Percentiles rank a stretch among this genome's conserved stretches.
phyloP scores from a whole-genome alignment of 164 flowering plant species.

The Dillenia turbinata region DNA sequence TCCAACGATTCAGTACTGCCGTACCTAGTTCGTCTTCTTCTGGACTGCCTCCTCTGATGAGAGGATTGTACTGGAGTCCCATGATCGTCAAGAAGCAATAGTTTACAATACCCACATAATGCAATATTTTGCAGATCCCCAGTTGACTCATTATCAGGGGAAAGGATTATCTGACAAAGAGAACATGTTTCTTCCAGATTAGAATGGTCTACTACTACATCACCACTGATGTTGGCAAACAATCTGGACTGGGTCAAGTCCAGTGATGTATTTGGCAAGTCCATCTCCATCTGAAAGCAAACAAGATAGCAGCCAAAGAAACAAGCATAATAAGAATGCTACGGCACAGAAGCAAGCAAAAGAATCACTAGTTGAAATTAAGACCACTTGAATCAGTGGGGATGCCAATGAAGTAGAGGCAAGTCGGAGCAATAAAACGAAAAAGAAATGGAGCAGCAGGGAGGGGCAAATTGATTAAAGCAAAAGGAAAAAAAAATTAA shows the following conservation, averaged over 20 bases:
- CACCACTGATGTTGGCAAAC: constrained; percentile 10
- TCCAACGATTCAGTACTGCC: constrained; percentile 67
- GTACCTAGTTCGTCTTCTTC: constrained; percentile 45
- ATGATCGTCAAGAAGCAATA: constrained; percentile 51
- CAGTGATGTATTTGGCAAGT: constrained; percentile 25
- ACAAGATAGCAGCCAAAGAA: neutral
- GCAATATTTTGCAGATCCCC: constrained; percentile 30
- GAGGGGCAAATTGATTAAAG: too few species aligned
- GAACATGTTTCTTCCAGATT: constrained; percentile 36
- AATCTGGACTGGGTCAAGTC: constrained; percentile 21
- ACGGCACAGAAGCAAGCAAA: neutral
- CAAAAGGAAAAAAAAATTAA: too few species aligned
- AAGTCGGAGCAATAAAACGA: too few species aligned
- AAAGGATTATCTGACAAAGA: constrained; percentile 45
- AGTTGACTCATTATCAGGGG: constrained; percentile 31
- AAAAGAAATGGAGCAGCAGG: too few species aligned
- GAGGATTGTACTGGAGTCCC: constrained; percentile 28
- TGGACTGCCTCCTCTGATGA: constrained; percentile 27
- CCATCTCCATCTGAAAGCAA: constrained; percentile 32
- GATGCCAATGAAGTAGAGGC: too few species aligned
- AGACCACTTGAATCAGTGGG: too few species aligned
- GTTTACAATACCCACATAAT: constrained; percentile 73
- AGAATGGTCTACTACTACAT: constrained; percentile 16
- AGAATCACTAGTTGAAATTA: too few species aligned
- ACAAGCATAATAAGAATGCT: neutral